Base-by-base conservation (phyloP, 768 basidiomycete species). In the Suillus ampliporus region DNA sequence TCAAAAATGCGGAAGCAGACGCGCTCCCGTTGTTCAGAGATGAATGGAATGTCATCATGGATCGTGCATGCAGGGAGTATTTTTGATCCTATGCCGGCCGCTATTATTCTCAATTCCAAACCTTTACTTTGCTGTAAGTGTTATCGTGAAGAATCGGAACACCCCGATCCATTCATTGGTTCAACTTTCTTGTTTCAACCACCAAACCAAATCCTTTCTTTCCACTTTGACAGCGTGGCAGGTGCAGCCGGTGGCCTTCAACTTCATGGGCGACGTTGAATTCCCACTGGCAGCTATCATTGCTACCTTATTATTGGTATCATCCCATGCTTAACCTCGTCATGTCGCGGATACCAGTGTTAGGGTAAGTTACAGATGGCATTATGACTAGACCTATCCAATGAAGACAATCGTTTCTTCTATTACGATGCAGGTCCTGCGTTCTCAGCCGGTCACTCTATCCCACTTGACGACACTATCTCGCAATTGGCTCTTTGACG, bases 21-120 rank as follows among this genome's bases (percentile, higher is more conserved):
- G 60, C 31, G 51, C 44, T 57, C 34, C 64, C 61, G 35, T 61
- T 65, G 38, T 64, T 65, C 58, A 76, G 60, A n/a, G 74, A 63
- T 56, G 70, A 66, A 63, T 77, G 75, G 53, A 75, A 75, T 74
- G 74, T 74, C 50, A 51, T 51, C 50, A 51, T 51, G 28, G 67
- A 60, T 53, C 38, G 54, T 54, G 63, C 44, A 48, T 43, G 46
- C 28, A 50, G 41, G 53, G 53, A 59, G 43, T 46, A 64, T n/a
- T 31, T 56, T 61, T 61, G 47, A 61, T 62, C 57, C 57, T 62
- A 61, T 62, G 57, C 64, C 62, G 23, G 54, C 54, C 54, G 37
- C 67, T 64, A 64, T 67, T 65, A 40, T 34, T 61, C 40, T 44
- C 56, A 63, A 66, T 31, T 62, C 67, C 56, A 64, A n/a, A 63